Base-by-base conservation (phyloP, 2,329 filamentous ascomycete genomes). In the Coniochaeta sp. region DNA sequence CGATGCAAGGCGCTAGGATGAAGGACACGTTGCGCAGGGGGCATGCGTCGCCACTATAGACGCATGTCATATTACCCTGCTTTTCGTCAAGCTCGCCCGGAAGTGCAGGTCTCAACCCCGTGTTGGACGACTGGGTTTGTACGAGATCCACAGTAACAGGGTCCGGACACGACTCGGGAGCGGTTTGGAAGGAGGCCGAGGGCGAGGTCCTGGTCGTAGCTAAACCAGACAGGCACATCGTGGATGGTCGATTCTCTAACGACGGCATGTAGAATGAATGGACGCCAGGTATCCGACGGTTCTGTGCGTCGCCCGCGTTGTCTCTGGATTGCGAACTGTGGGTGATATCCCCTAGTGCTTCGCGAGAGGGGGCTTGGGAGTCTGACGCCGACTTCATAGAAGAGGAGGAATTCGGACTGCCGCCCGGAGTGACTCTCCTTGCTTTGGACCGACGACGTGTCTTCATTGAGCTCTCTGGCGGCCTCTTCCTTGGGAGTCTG, bases 1-100 rank as follows among this genome's bases (percentile, higher is more conserved):
- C 17, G 34, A 60, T 47, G 30, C 59, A 60, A 30, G 59, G 59
- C 10, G 59, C 59, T 16, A 60, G 55, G 26, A 60, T 54, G 26
- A 60, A 36, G 26, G 42, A 44, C 38, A 44, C 36, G 59, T 30
- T 4, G 28, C 32, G 19, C n/a, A 60, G 40, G 17, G 52, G 38
- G 32, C 59, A 60, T 5, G 42, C 36, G 17, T 50, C 38, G 10
- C 34, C 24, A 19, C 52, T 42, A 19, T 40, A 60, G 40, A 50
- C 28, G 28, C 59, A 40, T 16, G 26, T 28, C 32, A 30, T 30
- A 30, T 34, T 34, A 6, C 32, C 24, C 4, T 36, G 30, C 5
- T 22, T 26, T 28, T 4, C 22, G 12, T 30, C 26, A 24, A 7
- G 6, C 19, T 17, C 30, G 26, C 4, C 10, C 26, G 54, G 30